Conservation (phyloP, 1,284 basidiomycete species). For the Hymenochaete sp. region DNA sequence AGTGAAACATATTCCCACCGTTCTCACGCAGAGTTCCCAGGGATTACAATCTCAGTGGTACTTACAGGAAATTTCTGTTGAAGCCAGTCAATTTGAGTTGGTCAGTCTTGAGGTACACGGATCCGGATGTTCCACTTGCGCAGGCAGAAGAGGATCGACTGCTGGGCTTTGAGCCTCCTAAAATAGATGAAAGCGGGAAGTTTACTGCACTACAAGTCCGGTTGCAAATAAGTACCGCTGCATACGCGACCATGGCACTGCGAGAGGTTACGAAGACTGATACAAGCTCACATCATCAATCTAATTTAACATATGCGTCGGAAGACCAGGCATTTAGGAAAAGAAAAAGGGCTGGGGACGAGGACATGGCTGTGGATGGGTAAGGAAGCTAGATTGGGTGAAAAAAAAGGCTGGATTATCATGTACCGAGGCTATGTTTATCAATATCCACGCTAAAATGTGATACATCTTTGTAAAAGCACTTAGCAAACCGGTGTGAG, state of each 20-base stretch:
- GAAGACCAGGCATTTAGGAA: constrained; percentile 78
- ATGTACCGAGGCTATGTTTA: neutral
- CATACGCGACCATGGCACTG: constrained; percentile 94
- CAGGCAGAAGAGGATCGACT: constrained; percentile 93
- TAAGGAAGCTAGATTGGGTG: constrained; percentile 19
- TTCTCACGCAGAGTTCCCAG: constrained; percentile 31
- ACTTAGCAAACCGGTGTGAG: constrained; percentile 3
- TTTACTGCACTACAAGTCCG: constrained; percentile 81
- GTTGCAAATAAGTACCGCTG: constrained; percentile 74
- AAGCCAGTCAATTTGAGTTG: constrained; percentile 75
- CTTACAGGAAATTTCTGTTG: constrained; percentile 88
- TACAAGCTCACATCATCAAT: constrained; percentile 84
- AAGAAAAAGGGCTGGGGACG: constrained; percentile 26
- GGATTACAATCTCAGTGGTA: constrained; percentile 87
- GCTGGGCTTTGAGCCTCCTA: constrained; percentile 69
- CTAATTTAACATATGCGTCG: constrained; percentile 64
- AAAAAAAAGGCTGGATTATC: too few species aligned
- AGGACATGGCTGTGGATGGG: constrained; percentile 22
- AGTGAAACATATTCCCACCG: neutral
- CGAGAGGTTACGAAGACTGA: constrained; percentile 90
- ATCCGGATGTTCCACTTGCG: constrained; percentile 84
- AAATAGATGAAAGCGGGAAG: constrained; percentile 57
- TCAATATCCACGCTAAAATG: neutral
- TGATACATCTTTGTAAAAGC: neutral
- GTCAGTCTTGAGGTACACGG: constrained; percentile 81